A percentile compares a stretch with the other conserved stretches of the same genome.
These are phyloP conservation scores for Pseudogymnoascus sp. DNA, from an alignment of 2,329 filamentous ascomycete genomes.

Conservation along the genomic window DNA sequence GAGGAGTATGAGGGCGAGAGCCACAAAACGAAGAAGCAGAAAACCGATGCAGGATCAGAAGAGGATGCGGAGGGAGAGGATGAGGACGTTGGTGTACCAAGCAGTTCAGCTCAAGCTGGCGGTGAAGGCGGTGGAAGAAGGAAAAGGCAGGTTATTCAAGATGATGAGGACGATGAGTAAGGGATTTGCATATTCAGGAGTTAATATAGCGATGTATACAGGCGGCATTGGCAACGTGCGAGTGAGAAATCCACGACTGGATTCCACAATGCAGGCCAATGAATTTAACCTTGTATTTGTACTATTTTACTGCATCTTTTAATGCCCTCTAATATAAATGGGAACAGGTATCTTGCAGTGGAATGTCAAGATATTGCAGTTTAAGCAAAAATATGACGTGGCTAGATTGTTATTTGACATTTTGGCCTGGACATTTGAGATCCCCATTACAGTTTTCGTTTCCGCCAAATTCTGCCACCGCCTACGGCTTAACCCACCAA, in stretches of 20 bases:
- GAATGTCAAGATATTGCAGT: neutral
- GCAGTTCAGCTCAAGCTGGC: constrained; percentile 31
- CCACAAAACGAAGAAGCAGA: constrained; percentile 28
- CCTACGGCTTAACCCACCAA: constrained; percentile 1
- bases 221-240: neutral
- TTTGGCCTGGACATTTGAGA: neutral
- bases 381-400: neutral
- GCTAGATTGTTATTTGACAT: neutral
- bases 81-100: constrained; percentile 45
- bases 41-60: constrained; percentile 36
- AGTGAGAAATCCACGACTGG: neutral
- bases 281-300: constrained; percentile 1
- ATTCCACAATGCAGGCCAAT: neutral
- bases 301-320: neutral
- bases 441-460: neutral
- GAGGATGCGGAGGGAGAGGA: constrained; percentile 45
- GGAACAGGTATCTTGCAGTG: neutral
- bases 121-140: constrained; percentile 33
- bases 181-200: neutral
- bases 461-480: constrained; percentile 2
- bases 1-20: constrained; percentile 25
- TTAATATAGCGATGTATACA: constrained; percentile 1
- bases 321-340: neutral
- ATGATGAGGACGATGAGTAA: constrained; percentile 47
- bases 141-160: constrained; percentile 52